Percentiles rank a stretch among this genome's conserved stretches.
Evolutionary conservation across 441 rosid genomes (phyloP).

Genomic region (Corymbia calophylla): DNA sequence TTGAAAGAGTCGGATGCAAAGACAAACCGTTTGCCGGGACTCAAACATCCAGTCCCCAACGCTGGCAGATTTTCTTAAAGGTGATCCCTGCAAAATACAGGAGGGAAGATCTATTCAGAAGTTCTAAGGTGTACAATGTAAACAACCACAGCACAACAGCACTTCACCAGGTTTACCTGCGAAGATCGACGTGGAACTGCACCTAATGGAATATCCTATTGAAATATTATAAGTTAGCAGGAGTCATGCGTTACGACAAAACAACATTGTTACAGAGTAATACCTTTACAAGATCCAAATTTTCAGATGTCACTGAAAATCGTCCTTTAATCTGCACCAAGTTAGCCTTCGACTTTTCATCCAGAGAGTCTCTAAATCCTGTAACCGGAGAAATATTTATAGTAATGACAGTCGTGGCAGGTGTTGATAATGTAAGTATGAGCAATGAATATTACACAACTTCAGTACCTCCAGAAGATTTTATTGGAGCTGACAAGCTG

Average conservation of each 20-base stretch:
- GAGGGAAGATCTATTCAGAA: constrained; percentile 11
- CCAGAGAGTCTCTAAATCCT: constrained; percentile 93
- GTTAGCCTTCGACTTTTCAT: constrained; percentile 88
- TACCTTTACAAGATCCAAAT: constrained; percentile 92
- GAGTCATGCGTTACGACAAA: constrained; percentile 7
- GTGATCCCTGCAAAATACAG: constrained; percentile 51
- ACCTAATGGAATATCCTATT: constrained; percentile 81
- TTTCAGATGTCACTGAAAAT: constrained; percentile 97
- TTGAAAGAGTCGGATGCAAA: background rate
- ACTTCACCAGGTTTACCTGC: constrained; percentile 51
- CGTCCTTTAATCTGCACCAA: constrained; percentile 95
- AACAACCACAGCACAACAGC: constrained; percentile 9
- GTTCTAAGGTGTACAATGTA: background rate
- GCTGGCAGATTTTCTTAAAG: constrained; percentile 92
- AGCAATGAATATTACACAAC: background rate
- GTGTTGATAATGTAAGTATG: background rate
- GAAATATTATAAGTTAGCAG: constrained; percentile 45
- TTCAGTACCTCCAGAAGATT: constrained; percentile 80
- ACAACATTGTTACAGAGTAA: constrained; percentile 12
- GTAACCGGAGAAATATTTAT: constrained; percentile 5
- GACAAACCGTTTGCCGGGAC: constrained; percentile 58
- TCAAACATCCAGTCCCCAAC: constrained; percentile 87
- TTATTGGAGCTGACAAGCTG: constrained; percentile 96
- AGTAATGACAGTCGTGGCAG: background rate
- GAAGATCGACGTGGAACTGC: constrained; percentile 72